Base-by-base conservation (phyloP, 2,329 filamentous ascomycete species). In the Zymoseptoria pseudotritici region DNA sequence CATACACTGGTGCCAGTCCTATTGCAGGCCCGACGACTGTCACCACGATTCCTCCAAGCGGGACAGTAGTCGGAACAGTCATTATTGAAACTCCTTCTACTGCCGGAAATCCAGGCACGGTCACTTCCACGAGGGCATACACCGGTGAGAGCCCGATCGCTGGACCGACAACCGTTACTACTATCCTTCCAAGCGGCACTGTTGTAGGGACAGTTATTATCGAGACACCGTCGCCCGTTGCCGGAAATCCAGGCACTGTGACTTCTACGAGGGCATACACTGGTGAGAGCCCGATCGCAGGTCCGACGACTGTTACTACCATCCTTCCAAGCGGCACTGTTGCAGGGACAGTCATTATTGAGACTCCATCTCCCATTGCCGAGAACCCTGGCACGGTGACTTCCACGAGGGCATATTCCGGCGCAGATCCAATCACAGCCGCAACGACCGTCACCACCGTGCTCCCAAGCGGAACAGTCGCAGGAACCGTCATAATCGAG, bases 31-130 rank as follows among this genome's bases (percentile, higher is more conserved):
- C 53, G 0, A 52, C 58, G 7, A 61, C 58, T 2, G 52, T 46
- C 19, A 54, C 61, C 17, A 58, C 53, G 24, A 50, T 61, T 55
- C 4, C 51, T 55, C 58, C 61, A 31, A 50, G 51, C 36, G 56
- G 58, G 3, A 54, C 58, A 7, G 22, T 26, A 26, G 26, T 50
- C 20, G 60, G 60, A 10, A 60, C 60, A 0, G 54, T 60, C 11
- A 54, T 55, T 9, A 50, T 60, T 17, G 29, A 57, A 36, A 60
- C 54, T 2, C 58, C 60, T 4, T 31, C n/a, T n/a, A n/a, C n/a
- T n/a, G n/a, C n/a, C n/a, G n/a, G n/a, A n/a, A n/a, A n/a, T n/a
- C 36, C 36, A 6, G 36, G 36, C 11, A 42, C 36, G 2, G 51
- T 58, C 4, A 58, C 56, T 5, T 19, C 10, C 3, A 54, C 29